A percentile compares a stretch with the other conserved stretches of the same genome.
Evolutionary conservation across 202 grass and related monocot genomes (phyloP).

Genomic region (Panicum virgatum): DNA sequence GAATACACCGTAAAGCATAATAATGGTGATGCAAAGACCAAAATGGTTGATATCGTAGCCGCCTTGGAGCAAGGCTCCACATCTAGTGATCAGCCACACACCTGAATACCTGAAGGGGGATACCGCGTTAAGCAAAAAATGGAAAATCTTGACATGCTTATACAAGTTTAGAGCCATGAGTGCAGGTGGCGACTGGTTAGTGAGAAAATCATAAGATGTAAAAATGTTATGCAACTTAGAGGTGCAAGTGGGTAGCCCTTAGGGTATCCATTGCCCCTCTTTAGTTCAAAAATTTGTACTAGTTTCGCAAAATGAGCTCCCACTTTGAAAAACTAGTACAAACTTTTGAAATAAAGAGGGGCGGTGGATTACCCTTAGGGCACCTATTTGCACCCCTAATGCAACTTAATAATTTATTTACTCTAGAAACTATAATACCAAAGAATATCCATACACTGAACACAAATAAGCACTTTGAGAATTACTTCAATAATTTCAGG

Average conservation of each 20-base stretch:
- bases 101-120: conserved; percentile 70
- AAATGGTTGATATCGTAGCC: conserved; percentile 62
- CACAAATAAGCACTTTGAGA: not conserved
- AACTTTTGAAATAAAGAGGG: too few species aligned
- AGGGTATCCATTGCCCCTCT: too few species aligned
- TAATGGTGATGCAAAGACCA: conserved; percentile 63
- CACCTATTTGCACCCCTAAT: too few species aligned
- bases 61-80: conserved; percentile 51
- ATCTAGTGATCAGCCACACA: conserved; percentile 87
- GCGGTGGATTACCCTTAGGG: too few species aligned
- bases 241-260: too few species aligned
- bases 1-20: conserved; percentile 75
- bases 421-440: not conserved
- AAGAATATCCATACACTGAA: conserved; percentile 8
- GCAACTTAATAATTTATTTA: not conserved
- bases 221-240: too few species aligned
- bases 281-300: too few species aligned
- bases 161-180: not conserved
- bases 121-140: conserved; percentile 21
- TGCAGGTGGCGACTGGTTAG: not conserved
- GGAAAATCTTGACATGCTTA: conserved; percentile 3
- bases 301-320: too few species aligned
- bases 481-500: conserved; percentile 2
- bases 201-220: not conserved
- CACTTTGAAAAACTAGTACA: too few species aligned